phyloP scores from a whole-genome alignment of 345 rosid genomes.

The Streptanthus diversifolius region DNA sequence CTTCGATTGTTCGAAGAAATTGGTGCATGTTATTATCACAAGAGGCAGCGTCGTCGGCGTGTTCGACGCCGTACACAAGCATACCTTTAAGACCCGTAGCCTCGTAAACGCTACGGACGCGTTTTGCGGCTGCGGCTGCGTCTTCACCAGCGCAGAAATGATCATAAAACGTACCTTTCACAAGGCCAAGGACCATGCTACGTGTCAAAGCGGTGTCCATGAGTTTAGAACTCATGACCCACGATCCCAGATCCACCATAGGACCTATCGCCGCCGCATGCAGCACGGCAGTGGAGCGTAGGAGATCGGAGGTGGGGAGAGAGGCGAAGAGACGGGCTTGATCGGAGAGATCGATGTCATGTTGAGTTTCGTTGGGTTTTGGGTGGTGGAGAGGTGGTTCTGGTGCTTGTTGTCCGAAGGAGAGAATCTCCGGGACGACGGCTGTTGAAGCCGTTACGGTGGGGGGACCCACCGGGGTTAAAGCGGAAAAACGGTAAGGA shows the following conservation, averaged over 20 bases:
- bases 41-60: slow-evolving; percentile 45
- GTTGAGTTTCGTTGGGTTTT: slow-evolving; percentile 16
- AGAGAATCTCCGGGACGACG: slow-evolving; percentile 30
- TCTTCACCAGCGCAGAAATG: slow-evolving; percentile 87
- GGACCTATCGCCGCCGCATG: slow-evolving; percentile 56
- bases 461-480: slow-evolving; percentile 38
- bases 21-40: slow-evolving; percentile 65
- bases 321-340: slow-evolving; percentile 51
- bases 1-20: slow-evolving; percentile 49
- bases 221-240: slow-evolving; percentile 73
- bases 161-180: slow-evolving; percentile 59
- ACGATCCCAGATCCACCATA: slow-evolving; percentile 62
- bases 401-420: slow-evolving; percentile 29
- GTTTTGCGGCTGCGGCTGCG: slow-evolving; percentile 39
- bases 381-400: slow-evolving; percentile 29
- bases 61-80: slow-evolving; percentile 76
- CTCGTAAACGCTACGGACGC: slow-evolving; percentile 42
- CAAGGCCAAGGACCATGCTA: slow-evolving; percentile 33
- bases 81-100: slow-evolving; percentile 66
- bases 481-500: slow-evolving; percentile 37
- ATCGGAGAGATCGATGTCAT: slow-evolving; percentile 48
- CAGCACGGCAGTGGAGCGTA: slow-evolving; percentile 51
- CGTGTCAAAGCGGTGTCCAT: slow-evolving; percentile 46
- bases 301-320: slow-evolving; percentile 43
- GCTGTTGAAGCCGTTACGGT: slow-evolving; percentile 46